These are phyloP conservation scores for Aspergillus chevalieri DNA, from an alignment of 2,329 filamentous ascomycete species.

Conservation along the genomic window DNA sequence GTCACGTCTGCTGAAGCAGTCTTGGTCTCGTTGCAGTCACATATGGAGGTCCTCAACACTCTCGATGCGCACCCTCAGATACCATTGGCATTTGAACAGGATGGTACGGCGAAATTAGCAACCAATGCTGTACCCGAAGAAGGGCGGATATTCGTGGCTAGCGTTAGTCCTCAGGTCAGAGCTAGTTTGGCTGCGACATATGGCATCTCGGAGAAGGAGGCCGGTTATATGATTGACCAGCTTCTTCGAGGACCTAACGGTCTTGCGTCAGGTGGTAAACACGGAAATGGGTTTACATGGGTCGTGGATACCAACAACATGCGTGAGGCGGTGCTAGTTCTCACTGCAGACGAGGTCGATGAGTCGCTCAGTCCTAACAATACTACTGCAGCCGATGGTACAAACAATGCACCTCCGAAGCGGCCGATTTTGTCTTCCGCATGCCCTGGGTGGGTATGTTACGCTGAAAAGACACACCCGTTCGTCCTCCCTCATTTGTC, in stretches of 20 bases:
- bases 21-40: conserved; percentile 89
- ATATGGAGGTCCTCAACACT: conserved; percentile 78
- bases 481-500: conserved; percentile 88
- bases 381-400: conserved; percentile 7
- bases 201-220: conserved; percentile 65
- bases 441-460: conserved; percentile 97
- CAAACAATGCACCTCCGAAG: conserved; percentile 25
- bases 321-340: conserved; percentile 74
- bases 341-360: conserved; percentile 67
- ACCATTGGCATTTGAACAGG: conserved; percentile 14
- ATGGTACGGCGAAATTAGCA: conserved; percentile 41
- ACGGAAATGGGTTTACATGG: conserved; percentile 77
- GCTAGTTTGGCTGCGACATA: conserved; percentile 84
- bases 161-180: conserved; percentile 83
- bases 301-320: conserved; percentile 83
- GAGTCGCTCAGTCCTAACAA: conserved; percentile 23
- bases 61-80: conserved; percentile 59
- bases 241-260: conserved; percentile 67
- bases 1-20: conserved; percentile 96
- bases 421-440: conserved; percentile 65
- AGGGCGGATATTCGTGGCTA: conserved; percentile 81
- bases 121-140: conserved; percentile 28
- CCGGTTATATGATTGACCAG: conserved; percentile 75
- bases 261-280: conserved; percentile 61
- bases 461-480: conserved; percentile 96